Evolutionary conservation across 106 monocot genomes (phyloP), one percentile per base, ranked within the genome.

Genomic region (Gastrodia elata): DNA sequence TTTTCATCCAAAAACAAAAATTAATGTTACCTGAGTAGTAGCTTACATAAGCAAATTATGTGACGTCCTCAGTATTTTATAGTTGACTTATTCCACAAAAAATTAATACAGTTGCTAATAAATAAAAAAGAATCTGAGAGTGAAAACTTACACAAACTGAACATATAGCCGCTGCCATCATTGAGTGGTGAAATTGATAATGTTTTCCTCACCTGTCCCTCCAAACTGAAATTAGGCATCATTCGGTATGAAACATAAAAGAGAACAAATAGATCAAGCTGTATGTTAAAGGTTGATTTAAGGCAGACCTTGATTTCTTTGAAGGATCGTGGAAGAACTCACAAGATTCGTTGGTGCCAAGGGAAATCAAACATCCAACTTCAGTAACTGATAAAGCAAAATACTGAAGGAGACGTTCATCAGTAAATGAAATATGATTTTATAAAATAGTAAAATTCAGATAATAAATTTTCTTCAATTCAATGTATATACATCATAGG

Each of bases 271-370:
- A 27, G 20, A 39, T 8, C 27, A 61, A 46, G 28, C 24, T 64
- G n/a, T 33, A 59, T 41, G 16, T 26, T 13, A 59, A 14, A 56
- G 39, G 68, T 49, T 28, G 34, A 46, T 24, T 38, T 39, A 37
- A 71, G 37, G 43, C 64, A 73, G 65, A 93, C 93, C 93, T 89
- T 80, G 89, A 87, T 76, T 89, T 89, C 93, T 87, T 89, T 39
- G 93, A 89, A 34, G 89, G 93, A 78, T 93, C 93, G 57, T 93
- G 93, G 38, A 93, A 83, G 68, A 93, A 93, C 78, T 93, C 93
- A 82, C 93, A 89, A 39, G 89, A 87, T 73, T 93, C 89, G 68
- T 68, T 64, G 68, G 85, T 81, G 30, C 89, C 89, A 22, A 93
- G 81, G 80, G 85, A 83, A 70, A 89, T 85, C 80, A 93, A 83